Conservation (phyloP, 1,139 yeast species). For the Hansenula lynferdii region DNA sequence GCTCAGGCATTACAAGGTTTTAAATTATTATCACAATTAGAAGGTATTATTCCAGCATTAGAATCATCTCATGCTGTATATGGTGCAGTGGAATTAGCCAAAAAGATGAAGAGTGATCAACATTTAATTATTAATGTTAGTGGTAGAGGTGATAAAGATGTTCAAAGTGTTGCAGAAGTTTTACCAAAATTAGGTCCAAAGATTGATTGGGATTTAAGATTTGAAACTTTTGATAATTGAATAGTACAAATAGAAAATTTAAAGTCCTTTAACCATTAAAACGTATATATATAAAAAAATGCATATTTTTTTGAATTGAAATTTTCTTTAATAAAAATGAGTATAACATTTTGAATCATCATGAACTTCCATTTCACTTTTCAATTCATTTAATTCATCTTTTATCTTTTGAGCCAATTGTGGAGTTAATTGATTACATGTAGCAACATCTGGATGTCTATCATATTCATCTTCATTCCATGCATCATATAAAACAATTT, state of each 20-base stretch:
- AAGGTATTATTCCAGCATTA: conserved; percentile 97
- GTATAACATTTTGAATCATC: conserved; percentile 74
- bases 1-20: conserved; percentile 92
- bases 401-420: conserved; percentile 81
- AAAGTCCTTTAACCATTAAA: background rate
- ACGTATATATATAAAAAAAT: no score
- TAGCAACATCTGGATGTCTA: conserved; percentile 89
- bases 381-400: conserved; percentile 77
- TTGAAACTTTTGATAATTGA: conserved; percentile 38
- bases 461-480: conserved; percentile 84
- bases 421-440: conserved; percentile 92
- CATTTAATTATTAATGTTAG: conserved; percentile 84
- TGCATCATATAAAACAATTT: conserved; percentile 83
- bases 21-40: conserved; percentile 81
- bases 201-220: conserved; percentile 95
- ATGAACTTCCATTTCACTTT: conserved; percentile 79
- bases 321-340: conserved; percentile 53
- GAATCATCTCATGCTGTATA: conserved; percentile 95
- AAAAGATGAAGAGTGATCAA: conserved; percentile 73
- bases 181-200: conserved; percentile 85
- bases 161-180: conserved; percentile 93
- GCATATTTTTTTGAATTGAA: no score
- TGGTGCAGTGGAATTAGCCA: conserved; percentile 88
- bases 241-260: background rate
- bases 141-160: conserved; percentile 99